Percentiles rank a stretch among this genome's conserved stretches.
These are phyloP conservation scores for Dactylella cylindrospora DNA, from an alignment of 2,329 filamentous ascomycete genomes.

Conservation along the genomic window DNA sequence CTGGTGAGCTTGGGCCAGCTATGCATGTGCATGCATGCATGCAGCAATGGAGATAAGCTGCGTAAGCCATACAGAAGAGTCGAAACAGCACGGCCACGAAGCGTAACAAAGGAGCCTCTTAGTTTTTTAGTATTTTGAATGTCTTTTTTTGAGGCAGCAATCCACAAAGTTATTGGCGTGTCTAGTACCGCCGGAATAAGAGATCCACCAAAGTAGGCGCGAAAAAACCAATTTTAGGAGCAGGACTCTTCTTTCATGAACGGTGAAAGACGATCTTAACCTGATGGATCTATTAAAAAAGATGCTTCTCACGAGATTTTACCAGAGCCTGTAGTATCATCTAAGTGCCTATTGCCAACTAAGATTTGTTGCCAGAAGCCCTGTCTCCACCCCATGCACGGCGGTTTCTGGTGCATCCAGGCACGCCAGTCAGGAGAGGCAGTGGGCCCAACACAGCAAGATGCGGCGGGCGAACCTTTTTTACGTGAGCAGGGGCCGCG, in stretches of 20 bases:
- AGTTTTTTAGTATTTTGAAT: too few species aligned
- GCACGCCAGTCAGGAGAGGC: constrained; percentile 39
- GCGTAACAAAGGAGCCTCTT: not conserved
- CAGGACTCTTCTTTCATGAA: constrained; percentile 1
- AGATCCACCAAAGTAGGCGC: constrained; percentile 24
- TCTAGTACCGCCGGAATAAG: constrained; percentile 17
- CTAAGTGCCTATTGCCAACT: not conserved
- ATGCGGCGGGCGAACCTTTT: constrained; percentile 1
- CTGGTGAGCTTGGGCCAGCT: constrained; percentile 23
- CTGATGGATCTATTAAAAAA: too few species aligned
- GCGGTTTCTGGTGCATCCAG: constrained; percentile 40
- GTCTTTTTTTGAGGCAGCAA: not conserved
- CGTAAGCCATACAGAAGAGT: constrained; percentile 6
- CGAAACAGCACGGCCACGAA: not conserved
- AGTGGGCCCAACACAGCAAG: constrained; percentile 15
- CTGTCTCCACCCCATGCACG: constrained; percentile 13
- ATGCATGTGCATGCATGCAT: not conserved
- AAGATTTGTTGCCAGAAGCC: not conserved
- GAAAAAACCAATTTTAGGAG: constrained; percentile 33
- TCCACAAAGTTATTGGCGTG: constrained; percentile 19
- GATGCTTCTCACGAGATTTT: too few species aligned
- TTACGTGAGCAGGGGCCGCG: constrained; percentile 3
- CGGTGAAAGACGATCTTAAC: too few species aligned
- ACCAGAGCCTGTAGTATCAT: not conserved
- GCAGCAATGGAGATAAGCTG: not conserved